Conservation (phyloP, 257 asterid species). For the Fraxinus pennsylvanica region DNA sequence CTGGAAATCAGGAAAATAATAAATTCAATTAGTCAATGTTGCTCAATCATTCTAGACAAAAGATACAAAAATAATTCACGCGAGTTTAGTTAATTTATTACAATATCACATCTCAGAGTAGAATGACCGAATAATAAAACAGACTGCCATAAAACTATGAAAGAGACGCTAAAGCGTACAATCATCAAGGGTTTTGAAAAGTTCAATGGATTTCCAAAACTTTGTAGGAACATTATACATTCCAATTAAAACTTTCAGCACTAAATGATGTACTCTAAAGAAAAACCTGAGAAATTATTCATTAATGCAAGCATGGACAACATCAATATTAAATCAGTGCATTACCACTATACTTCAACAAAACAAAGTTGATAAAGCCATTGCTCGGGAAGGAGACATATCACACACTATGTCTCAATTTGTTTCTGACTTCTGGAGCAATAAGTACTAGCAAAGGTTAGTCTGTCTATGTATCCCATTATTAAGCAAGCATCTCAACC, state of each 20-base stretch:
- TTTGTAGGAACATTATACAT: not conserved
- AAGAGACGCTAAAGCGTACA: not conserved
- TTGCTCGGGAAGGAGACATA: not conserved
- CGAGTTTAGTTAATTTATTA: not conserved
- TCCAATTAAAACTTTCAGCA: not conserved
- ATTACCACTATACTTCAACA: not conserved
- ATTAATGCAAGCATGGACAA: not conserved
- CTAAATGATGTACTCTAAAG: not conserved
- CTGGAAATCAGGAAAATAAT: constrained; percentile 30
- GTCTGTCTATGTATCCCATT: constrained; percentile 4
- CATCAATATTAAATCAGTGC: not conserved
- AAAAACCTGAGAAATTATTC: not conserved
- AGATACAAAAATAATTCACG: not conserved
- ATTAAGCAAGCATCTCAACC: constrained; percentile 8
- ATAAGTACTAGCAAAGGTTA: not conserved
- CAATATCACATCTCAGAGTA: not conserved
- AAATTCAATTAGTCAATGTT: constrained; percentile 9
- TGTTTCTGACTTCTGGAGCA: not conserved
- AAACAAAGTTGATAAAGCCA: not conserved
- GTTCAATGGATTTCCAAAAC: not conserved
- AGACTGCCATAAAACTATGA: not conserved
- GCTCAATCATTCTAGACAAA: not conserved
- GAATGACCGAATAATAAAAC: not conserved
- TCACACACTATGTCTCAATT: not conserved
- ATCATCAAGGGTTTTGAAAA: not conserved